A percentile compares a stretch with the other conserved stretches of the same genome.
These are phyloP conservation scores for Scheffersomyces lignosus DNA, from an alignment of 805 yeast genomes.

Conservation along the genomic window DNA sequence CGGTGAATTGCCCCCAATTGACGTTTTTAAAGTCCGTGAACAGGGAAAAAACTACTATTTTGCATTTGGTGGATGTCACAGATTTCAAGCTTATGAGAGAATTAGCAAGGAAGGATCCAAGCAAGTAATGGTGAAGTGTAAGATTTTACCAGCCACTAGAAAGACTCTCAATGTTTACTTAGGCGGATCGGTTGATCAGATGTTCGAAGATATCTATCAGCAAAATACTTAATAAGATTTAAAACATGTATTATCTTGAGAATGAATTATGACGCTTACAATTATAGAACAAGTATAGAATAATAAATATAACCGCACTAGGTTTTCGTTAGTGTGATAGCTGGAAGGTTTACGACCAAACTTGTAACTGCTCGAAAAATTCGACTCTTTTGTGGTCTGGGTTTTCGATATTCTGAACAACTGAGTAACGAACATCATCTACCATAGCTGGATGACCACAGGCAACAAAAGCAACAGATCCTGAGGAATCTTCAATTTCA, in stretches of 20 bases:
- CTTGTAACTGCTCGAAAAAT: conserved; percentile 72
- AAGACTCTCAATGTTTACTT: conserved; percentile 65
- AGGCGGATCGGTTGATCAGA: conserved; percentile 64
- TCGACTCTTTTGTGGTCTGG: conserved; percentile 52
- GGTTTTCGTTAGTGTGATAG: no score
- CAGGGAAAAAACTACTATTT: conserved; percentile 63
- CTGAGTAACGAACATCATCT: conserved; percentile 53
- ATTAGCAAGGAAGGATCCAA: conserved; percentile 25
- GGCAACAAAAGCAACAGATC: conserved; percentile 52
- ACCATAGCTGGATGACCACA: conserved; percentile 66
- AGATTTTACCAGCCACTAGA: conserved; percentile 72
- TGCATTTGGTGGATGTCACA: conserved; percentile 90
- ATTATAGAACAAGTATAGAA: background rate
- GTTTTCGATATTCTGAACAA: conserved; percentile 41
- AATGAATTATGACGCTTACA: background rate
- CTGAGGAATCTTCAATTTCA: conserved; percentile 36
- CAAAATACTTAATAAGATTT: background rate
- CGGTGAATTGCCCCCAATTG: conserved; percentile 81
- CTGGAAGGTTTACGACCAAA: conserved; percentile 65
- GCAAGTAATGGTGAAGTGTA: conserved; percentile 60
- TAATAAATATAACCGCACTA: no score
- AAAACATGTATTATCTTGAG: background rate
- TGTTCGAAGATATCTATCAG: conserved; percentile 26
- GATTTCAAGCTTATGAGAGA: conserved; percentile 82
- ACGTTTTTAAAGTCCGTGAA: conserved; percentile 67